These are phyloP conservation scores for Ogataea populi-albae DNA, from an alignment of 805 yeast genomes.

Conservation along the genomic window DNA sequence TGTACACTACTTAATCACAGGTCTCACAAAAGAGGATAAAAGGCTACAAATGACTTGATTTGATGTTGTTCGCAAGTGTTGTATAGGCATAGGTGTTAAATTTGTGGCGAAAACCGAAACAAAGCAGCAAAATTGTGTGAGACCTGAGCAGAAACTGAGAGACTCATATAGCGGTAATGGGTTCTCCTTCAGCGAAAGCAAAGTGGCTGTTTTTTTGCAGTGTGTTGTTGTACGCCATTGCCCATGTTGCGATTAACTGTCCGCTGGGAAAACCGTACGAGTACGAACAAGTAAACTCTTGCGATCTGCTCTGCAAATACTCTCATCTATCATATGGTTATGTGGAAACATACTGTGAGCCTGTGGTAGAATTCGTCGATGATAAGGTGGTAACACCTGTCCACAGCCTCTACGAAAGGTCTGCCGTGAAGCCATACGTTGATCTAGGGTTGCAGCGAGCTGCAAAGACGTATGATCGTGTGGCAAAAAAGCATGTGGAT, in stretches of 20 bases:
- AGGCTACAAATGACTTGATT: too few relatives aligned
- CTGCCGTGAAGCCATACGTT: slow-evolving; percentile 25
- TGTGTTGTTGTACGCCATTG: slow-evolving; percentile 15
- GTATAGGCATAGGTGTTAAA: too few relatives aligned
- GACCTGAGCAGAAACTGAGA: too few relatives aligned
- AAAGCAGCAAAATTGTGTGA: too few relatives aligned
- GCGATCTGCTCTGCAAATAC: slow-evolving; percentile 22
- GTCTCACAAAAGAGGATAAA: too few relatives aligned
- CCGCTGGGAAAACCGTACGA: slow-evolving; percentile 21
- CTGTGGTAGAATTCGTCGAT: slow-evolving; percentile 13
- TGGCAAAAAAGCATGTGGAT: slow-evolving; percentile 20
- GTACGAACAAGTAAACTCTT: slow-evolving; percentile 7
- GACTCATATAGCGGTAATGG: slow-evolving; percentile 7
- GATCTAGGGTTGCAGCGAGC: slow-evolving; percentile 12
- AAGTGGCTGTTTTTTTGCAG: slow-evolving; percentile 18
- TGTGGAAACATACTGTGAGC: slow-evolving; percentile 19
- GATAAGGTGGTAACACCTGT: slow-evolving; percentile 13
- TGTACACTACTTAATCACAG: too few relatives aligned
- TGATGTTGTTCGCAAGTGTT: too few relatives aligned
- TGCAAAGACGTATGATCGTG: slow-evolving; percentile 8
- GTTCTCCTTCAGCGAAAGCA: slow-evolving; percentile 11
- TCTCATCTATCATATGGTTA: slow-evolving; percentile 20
- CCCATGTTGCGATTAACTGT: slow-evolving; percentile 24
- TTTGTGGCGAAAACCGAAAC: too few relatives aligned
- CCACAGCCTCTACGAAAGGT: slow-evolving; percentile 15